phyloP scores from a whole-genome alignment of 2,329 filamentous ascomycete genomes.

The Remersonia thermophila region DNA sequence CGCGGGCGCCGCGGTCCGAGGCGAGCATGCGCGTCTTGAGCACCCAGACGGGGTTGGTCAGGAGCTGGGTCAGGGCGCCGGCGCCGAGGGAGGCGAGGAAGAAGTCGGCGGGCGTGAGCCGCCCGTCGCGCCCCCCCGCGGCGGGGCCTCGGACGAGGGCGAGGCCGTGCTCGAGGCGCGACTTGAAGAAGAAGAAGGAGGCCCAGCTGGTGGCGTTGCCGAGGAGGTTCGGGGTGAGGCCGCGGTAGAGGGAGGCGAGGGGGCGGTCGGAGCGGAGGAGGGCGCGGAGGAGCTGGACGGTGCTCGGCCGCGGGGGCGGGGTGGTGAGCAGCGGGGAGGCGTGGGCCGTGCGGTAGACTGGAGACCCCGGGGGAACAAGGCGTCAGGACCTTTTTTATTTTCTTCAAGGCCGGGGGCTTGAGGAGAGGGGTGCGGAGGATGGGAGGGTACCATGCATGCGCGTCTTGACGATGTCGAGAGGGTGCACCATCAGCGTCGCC shows the following conservation, averaged over 20 bases:
- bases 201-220: slow-evolving; percentile 88
- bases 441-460: slow-evolving; percentile 66
- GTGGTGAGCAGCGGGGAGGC: slow-evolving; percentile 13
- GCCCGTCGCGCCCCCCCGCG: slow-evolving; percentile 1
- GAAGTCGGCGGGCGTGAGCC: slow-evolving; percentile 56
- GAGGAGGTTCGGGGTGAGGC: slow-evolving; percentile 77
- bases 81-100: slow-evolving; percentile 61
- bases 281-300: slow-evolving; percentile 39
- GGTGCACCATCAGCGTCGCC: slow-evolving; percentile 78
- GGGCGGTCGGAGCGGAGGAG: slow-evolving; percentile 40
- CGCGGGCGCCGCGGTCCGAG: slow-evolving; percentile 58
- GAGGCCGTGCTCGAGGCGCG: slow-evolving; percentile 37
- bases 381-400: background rate
- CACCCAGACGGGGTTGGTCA: slow-evolving; percentile 96
- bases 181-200: slow-evolving; percentile 76
- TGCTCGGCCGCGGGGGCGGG: slow-evolving; percentile 29
- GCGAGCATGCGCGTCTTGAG: slow-evolving; percentile 96
- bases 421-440: background rate
- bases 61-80: slow-evolving; percentile 62
- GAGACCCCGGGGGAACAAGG: too few relatives aligned
- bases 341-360: slow-evolving; percentile 39
- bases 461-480: slow-evolving; percentile 92
- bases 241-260: slow-evolving; percentile 68
- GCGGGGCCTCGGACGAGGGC: slow-evolving; percentile 20
- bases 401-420: background rate